Percentiles rank a stretch among this genome's conserved stretches.
Evolutionary conservation across 805 yeast genomes (phyloP).

Genomic region (Suhomyces faveliae): DNA sequence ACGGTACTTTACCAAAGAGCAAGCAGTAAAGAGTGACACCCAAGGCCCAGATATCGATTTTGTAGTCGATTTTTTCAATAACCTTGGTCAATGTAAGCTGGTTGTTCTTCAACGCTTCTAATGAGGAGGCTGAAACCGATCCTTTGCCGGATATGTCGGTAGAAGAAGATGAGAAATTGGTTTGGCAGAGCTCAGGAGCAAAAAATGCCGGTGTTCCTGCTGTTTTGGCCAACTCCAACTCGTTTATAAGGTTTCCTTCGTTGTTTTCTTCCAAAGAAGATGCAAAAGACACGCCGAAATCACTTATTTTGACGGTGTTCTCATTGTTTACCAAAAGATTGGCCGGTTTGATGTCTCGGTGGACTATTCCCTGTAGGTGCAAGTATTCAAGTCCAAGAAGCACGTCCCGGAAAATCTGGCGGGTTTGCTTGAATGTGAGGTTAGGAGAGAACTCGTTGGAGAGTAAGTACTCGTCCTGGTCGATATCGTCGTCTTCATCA

Average conservation of each 20-base stretch:
- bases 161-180: constrained; percentile 38
- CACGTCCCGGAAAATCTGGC: constrained; percentile 78
- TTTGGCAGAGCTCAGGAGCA: constrained; percentile 78
- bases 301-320: constrained; percentile 85
- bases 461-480: constrained; percentile 22
- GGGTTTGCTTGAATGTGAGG: constrained; percentile 62
- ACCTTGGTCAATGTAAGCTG: constrained; percentile 18
- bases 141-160: constrained; percentile 4
- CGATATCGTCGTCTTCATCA: constrained; percentile 4
- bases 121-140: constrained; percentile 19
- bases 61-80: constrained; percentile 61
- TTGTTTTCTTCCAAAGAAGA: constrained; percentile 42
- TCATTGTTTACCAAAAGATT: constrained; percentile 71
- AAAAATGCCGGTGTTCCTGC: constrained; percentile 98
- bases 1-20: constrained; percentile 85
- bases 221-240: constrained; percentile 86
- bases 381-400: constrained; percentile 85
- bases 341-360: constrained; percentile 95
- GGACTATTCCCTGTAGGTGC: constrained; percentile 87
- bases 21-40: constrained; percentile 91
- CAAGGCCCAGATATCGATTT: constrained; percentile 96
- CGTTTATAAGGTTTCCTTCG: constrained; percentile 45
- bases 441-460: constrained; percentile 47
- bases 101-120: constrained; percentile 23
- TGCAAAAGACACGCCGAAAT: constrained; percentile 92